These are phyloP conservation scores for Fragilaria crotonensis DNA, from an alignment of 108 stramenopile genomes.

Conservation along the genomic window DNA sequence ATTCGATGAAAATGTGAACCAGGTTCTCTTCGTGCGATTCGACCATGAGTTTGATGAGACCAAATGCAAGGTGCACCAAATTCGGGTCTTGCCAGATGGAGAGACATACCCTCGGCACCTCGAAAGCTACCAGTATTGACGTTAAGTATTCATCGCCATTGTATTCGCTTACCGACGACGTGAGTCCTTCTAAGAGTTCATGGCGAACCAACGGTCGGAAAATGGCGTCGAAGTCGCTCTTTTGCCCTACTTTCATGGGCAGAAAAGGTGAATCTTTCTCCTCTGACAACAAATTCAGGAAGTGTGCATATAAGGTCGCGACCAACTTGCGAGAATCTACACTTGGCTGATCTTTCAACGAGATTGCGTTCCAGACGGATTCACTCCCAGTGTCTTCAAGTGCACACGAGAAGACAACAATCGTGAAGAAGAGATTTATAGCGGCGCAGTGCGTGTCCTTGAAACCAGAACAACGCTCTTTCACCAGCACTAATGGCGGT, in stretches of 20 bases:
- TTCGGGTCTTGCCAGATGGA: constrained; percentile 48
- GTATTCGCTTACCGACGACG: constrained; percentile 28
- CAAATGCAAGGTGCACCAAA: constrained; percentile 45
- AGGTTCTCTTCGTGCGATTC: constrained; percentile 35
- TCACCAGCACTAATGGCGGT: constrained; percentile 23
- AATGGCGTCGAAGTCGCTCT: constrained; percentile 29
- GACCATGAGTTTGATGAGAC: constrained; percentile 40
- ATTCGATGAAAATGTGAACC: constrained; percentile 44
- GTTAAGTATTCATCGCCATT: constrained; percentile 26
- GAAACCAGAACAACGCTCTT: constrained; percentile 41
- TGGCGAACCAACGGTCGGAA: constrained; percentile 44
- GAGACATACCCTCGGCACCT: constrained; percentile 54
- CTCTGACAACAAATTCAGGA: constrained; percentile 27
- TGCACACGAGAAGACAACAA: constrained; percentile 37
- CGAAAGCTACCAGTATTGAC: constrained; percentile 38
- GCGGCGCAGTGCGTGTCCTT: constrained; percentile 34
- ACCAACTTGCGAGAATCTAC: constrained; percentile 12
- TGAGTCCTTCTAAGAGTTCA: constrained; percentile 45
- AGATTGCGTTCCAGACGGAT: constrained; percentile 37
- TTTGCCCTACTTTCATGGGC: constrained; percentile 16
- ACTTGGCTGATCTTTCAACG: constrained; percentile 28
- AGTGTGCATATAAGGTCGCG: constrained; percentile 40
- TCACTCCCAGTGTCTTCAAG: constrained; percentile 31
- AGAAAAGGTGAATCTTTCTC: constrained; percentile 28
- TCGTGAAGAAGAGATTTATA: constrained; percentile 36